A percentile compares a stretch with the other conserved stretches of the same genome.
These are phyloP conservation scores for Lodderomyces theae DNA, from an alignment of 1,139 yeast genomes.

Conservation along the genomic window DNA sequence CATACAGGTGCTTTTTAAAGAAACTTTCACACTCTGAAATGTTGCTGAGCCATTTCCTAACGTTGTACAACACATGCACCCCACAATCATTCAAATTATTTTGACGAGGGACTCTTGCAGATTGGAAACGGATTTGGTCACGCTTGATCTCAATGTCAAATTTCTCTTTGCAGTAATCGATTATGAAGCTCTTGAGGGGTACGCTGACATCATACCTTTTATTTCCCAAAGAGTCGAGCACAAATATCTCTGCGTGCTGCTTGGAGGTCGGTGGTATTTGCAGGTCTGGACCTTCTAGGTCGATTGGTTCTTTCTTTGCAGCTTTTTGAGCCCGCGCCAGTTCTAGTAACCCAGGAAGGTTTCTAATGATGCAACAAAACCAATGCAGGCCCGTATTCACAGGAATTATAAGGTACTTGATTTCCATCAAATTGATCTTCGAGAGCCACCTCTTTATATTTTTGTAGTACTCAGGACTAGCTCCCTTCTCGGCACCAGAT, in stretches of 20 bases:
- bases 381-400: slow-evolving; percentile 83
- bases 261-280: neutral
- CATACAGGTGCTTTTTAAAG: slow-evolving; percentile 37
- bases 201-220: slow-evolving; percentile 51
- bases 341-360: slow-evolving; percentile 34
- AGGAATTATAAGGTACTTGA: slow-evolving; percentile 70
- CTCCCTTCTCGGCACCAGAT: slow-evolving; percentile 21
- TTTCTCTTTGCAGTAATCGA: slow-evolving; percentile 68
- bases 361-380: slow-evolving; percentile 74
- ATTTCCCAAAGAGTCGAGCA: slow-evolving; percentile 75
- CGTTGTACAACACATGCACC: slow-evolving; percentile 80
- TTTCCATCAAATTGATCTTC: slow-evolving; percentile 61
- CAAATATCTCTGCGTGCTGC: slow-evolving; percentile 51
- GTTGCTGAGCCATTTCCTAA: slow-evolving; percentile 58
- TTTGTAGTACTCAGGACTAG: slow-evolving; percentile 43
- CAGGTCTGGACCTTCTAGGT: neutral
- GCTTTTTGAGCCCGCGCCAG: slow-evolving; percentile 2
- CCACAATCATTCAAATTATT: slow-evolving; percentile 95
- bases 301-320: slow-evolving; percentile 2
- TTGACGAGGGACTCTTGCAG: slow-evolving; percentile 76
- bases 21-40: slow-evolving; percentile 48
- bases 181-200: slow-evolving; percentile 63
- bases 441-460: slow-evolving; percentile 80
- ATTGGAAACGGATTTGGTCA: slow-evolving; percentile 40
- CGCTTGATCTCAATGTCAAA: slow-evolving; percentile 47